These are phyloP conservation scores for Boletus insuetus DNA, from an alignment of 768 basidiomycete species.

Conservation along the genomic window DNA sequence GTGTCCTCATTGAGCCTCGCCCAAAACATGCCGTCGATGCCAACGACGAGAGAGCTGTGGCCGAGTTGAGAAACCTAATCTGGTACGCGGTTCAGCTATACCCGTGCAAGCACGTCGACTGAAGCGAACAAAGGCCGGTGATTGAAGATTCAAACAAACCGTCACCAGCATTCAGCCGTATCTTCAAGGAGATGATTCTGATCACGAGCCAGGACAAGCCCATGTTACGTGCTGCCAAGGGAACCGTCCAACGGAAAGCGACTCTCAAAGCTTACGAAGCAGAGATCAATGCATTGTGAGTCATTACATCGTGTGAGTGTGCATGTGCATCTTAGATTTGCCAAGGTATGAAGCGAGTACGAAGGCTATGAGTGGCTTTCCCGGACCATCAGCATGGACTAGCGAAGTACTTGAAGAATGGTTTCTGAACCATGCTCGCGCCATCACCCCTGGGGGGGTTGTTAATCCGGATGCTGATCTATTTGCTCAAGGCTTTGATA, in stretches of 20 bases:
- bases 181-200: no score
- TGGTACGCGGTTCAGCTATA: slow-evolving; percentile 16
- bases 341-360: background rate
- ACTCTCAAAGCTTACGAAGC: slow-evolving; percentile 21
- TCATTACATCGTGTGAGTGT: background rate
- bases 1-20: slow-evolving; percentile 30
- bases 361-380: background rate
- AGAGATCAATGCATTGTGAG: slow-evolving; percentile 27
- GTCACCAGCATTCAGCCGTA: slow-evolving; percentile 39
- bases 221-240: slow-evolving; percentile 36
- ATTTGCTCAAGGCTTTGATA: slow-evolving; percentile 35
- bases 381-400: background rate
- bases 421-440: slow-evolving; percentile 7
- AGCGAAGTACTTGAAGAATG: slow-evolving; percentile 1
- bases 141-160: slow-evolving; percentile 40
- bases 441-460: background rate
- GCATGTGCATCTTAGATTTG: background rate
- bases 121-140: slow-evolving; percentile 26
- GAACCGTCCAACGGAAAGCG: slow-evolving; percentile 19
- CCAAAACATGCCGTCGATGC: slow-evolving; percentile 10
- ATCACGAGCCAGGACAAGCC: slow-evolving; percentile 40
- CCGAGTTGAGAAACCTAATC: slow-evolving; percentile 16
- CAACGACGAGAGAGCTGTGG: background rate
- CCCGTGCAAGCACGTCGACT: no score
- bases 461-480: slow-evolving; percentile 16